Conservation (phyloP, 495 filamentous ascomycete species). For the Aeminium ludgeri region DNA sequence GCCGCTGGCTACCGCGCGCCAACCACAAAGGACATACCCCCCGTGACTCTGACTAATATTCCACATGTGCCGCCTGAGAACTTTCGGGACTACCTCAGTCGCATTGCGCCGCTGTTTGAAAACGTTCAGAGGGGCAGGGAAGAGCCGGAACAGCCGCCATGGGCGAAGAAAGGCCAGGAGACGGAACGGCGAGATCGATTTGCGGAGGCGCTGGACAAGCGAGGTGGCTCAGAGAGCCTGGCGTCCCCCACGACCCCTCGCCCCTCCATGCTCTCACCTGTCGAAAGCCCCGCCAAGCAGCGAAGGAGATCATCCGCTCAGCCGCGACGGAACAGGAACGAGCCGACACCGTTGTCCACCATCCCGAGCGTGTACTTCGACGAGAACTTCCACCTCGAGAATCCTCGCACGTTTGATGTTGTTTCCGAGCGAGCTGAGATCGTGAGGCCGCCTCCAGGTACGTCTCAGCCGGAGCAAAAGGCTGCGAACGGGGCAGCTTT, state of each 20-base stretch:
- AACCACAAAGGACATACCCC: conserved; percentile 83
- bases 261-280: conserved; percentile 27
- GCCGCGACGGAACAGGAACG: conserved; percentile 37
- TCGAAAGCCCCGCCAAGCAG: conserved; percentile 28
- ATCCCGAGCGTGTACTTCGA: conserved; percentile 92
- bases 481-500: conserved; percentile 41
- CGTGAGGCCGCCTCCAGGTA: conserved; percentile 41
- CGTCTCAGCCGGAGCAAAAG: conserved; percentile 14
- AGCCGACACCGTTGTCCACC: conserved; percentile 71
- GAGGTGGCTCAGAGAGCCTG: conserved; percentile 8
- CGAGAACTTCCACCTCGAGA: conserved; percentile 86
- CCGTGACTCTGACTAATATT: conserved; percentile 83
- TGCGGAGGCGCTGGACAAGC: conserved; percentile 28
- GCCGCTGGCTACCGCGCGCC: conserved; percentile 61
- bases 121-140: conserved; percentile 64
- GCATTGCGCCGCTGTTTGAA: conserved; percentile 69
- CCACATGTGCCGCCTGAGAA: conserved; percentile 59
- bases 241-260: conserved; percentile 8
- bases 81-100: conserved; percentile 69
- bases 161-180: conserved; percentile 27
- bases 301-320: conserved; percentile 36
- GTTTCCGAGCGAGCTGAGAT: conserved; percentile 94
- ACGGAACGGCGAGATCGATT: conserved; percentile 36
- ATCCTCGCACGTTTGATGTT: conserved; percentile 89
- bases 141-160: conserved; percentile 32